phyloP scores from a whole-genome alignment of 2,329 filamentous ascomycete genomes.

The Alternaria dauci region DNA sequence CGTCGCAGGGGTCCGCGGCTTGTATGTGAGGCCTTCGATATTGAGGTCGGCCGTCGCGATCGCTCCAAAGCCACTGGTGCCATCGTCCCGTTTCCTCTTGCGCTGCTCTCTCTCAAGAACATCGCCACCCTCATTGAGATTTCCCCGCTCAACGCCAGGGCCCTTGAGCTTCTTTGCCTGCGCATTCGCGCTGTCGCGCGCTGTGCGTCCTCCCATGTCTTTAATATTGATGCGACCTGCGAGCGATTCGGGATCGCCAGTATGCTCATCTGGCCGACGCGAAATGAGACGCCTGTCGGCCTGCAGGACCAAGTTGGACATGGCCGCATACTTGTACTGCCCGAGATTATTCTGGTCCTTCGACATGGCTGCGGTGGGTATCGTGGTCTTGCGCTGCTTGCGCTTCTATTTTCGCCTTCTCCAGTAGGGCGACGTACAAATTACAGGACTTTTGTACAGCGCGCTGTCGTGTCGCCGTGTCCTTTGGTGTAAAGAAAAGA shows the following conservation, averaged over 20 bases:
- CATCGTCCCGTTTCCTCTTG: slow-evolving; percentile 81
- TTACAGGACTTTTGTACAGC: slow-evolving; percentile 16
- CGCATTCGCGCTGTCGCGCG: slow-evolving; percentile 80
- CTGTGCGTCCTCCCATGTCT: slow-evolving; percentile 90
- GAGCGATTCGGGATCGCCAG: slow-evolving; percentile 95
- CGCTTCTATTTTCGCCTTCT: slow-evolving; percentile 25
- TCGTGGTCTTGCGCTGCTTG: slow-evolving; percentile 30
- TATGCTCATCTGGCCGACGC: slow-evolving; percentile 90
- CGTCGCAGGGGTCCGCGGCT: slow-evolving; percentile 89
- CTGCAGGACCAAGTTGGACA: slow-evolving; percentile 99
- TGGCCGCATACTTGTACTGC: slow-evolving; percentile 98
- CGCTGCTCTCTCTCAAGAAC: slow-evolving; percentile 83
- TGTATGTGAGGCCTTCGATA: slow-evolving; percentile 90
- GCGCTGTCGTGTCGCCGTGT: slow-evolving; percentile 13
- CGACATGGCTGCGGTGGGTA: slow-evolving; percentile 35
- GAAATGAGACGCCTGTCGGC: slow-evolving; percentile 96
- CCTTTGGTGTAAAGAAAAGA: slow-evolving; percentile 16
- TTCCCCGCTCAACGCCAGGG: slow-evolving; percentile 77
- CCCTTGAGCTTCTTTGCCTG: slow-evolving; percentile 73
- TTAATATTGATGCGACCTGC: slow-evolving; percentile 91
- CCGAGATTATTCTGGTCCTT: slow-evolving; percentile 71
- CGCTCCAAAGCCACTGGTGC: slow-evolving; percentile 70
- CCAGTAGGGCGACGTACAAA: slow-evolving; percentile 14
- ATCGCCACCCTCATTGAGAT: slow-evolving; percentile 80
- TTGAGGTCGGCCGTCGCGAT: slow-evolving; percentile 81